A percentile compares a stretch with the other conserved stretches of the same genome.
These are phyloP conservation scores for Phragmites australis DNA, from an alignment of 176 grass and related monocot species.

Conservation along the genomic window DNA sequence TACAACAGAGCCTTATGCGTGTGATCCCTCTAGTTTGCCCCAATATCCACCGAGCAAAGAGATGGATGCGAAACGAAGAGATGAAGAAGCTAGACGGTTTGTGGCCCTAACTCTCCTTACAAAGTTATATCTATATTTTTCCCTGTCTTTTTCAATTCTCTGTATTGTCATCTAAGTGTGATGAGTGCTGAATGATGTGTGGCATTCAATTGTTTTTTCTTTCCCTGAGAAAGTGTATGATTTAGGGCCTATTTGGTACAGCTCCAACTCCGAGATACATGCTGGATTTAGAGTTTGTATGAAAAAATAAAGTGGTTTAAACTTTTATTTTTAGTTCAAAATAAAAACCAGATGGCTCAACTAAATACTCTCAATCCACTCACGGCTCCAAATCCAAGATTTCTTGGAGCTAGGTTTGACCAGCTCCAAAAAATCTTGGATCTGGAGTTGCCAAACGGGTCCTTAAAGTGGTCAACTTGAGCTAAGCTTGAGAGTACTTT, in stretches of 20 bases:
- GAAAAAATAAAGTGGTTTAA: no score
- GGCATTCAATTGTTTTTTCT: not conserved
- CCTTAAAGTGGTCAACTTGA: no score
- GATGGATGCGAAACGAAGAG: conserved; percentile 80
- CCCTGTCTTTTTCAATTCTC: conserved; percentile 18
- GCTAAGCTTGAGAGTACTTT: not conserved
- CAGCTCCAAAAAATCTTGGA: no score
- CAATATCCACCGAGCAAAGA: conserved; percentile 86
- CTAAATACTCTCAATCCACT: no score
- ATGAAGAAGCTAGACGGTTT: conserved; percentile 88
- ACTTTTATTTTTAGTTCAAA: no score
- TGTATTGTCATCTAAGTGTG: conserved; percentile 11
- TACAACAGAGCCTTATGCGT: conserved; percentile 63
- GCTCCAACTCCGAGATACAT: no score
- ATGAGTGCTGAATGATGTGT: not conserved
- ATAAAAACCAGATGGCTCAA: no score
- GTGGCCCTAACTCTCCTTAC: conserved; percentile 9
- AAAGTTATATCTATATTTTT: conserved; percentile 15
- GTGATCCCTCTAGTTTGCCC: conserved; percentile 73
- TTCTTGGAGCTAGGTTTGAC: no score
- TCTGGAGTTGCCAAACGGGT: no score
- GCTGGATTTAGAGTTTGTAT: no score
- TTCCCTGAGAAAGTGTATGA: not conserved
- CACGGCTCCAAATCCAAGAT: no score
- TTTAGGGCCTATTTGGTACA: no score